Evolutionary conservation across 495 filamentous ascomycete species (phyloP).

Genomic region (Cercophora newfieldiana): DNA sequence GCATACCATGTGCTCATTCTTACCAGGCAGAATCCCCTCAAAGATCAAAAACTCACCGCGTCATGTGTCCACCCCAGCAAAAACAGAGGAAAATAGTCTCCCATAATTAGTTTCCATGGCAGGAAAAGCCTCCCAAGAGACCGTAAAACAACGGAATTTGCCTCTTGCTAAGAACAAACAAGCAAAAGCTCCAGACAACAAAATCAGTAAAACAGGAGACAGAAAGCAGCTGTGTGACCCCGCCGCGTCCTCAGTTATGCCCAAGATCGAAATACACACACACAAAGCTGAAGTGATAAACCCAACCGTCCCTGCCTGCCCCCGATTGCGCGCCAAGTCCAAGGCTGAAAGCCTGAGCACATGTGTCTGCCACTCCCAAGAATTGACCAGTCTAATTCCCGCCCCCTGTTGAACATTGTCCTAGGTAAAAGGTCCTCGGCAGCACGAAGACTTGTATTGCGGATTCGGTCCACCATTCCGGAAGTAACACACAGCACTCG

Average conservation of each 20-base stretch:
- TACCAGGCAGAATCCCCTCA: background rate
- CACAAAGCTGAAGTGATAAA: conserved; percentile 21
- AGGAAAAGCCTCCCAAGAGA: background rate
- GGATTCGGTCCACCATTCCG: background rate
- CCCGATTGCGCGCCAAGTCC: conserved; percentile 9
- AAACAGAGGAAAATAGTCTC: background rate
- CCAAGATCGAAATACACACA: conserved; percentile 37
- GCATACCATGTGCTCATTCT: background rate
- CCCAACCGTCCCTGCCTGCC: conserved; percentile 17
- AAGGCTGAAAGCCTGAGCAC: background rate
- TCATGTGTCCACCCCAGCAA: background rate
- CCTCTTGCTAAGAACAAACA: conserved; percentile 1
- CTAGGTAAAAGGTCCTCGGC: background rate
- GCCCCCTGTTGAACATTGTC: background rate
- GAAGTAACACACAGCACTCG: background rate
- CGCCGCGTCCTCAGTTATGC: conserved; percentile 30
- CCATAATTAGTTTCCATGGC: conserved; percentile 2
- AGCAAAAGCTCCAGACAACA: conserved; percentile 11
- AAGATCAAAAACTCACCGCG: background rate
- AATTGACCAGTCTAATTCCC: conserved; percentile 8
- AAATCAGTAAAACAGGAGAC: conserved; percentile 8
- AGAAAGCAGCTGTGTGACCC: conserved; percentile 16
- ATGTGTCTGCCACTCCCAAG: background rate
- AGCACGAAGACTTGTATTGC: background rate
- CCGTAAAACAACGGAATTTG: background rate